Evolutionary conservation across 1,139 yeast genomes (phyloP).

Genomic region (Debaryomycetaceae sp.): DNA sequence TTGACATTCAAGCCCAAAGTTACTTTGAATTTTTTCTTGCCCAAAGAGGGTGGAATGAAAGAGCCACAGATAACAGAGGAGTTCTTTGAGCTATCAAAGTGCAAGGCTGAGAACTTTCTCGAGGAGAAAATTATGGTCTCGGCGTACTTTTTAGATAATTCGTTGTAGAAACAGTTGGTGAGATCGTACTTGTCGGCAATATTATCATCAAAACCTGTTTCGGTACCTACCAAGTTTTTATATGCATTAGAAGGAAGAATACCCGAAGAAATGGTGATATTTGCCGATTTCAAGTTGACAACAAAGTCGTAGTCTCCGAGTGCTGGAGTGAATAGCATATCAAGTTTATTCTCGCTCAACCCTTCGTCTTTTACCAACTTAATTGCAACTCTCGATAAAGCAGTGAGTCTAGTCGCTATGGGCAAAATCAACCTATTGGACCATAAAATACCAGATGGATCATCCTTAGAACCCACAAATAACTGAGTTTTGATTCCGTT

Average conservation of each 20-base stretch:
- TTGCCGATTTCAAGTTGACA: conserved; percentile 50
- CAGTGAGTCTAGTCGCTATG: conserved; percentile 83
- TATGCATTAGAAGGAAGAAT: conserved; percentile 52
- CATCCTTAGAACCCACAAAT: conserved; percentile 79
- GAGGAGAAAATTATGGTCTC: conserved; percentile 61
- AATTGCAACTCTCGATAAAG: conserved; percentile 75
- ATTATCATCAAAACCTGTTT: conserved; percentile 45
- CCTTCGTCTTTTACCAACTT: conserved; percentile 48
- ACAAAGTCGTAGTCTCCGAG: conserved; percentile 81
- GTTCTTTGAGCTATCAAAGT: conserved; percentile 28
- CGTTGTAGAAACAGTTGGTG: conserved; percentile 49
- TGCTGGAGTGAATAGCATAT: conserved; percentile 72
- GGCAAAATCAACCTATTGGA: conserved; percentile 69
- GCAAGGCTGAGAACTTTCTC: conserved; percentile 48
- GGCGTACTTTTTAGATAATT: conserved; percentile 53
- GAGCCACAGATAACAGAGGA: conserved; percentile 71
- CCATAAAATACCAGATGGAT: conserved; percentile 82
- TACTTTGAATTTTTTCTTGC: conserved; percentile 68
- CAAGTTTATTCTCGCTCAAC: conserved; percentile 44
- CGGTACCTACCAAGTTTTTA: conserved; percentile 57
- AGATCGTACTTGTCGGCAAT: conserved; percentile 52
- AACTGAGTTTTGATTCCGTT: conserved; percentile 74
- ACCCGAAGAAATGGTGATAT: conserved; percentile 51
- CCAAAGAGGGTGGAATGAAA: conserved; percentile 62
- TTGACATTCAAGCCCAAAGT: conserved; percentile 72